Conservation (phyloP, 164 flowering plant genomes). For the Dillenia turbinata region DNA sequence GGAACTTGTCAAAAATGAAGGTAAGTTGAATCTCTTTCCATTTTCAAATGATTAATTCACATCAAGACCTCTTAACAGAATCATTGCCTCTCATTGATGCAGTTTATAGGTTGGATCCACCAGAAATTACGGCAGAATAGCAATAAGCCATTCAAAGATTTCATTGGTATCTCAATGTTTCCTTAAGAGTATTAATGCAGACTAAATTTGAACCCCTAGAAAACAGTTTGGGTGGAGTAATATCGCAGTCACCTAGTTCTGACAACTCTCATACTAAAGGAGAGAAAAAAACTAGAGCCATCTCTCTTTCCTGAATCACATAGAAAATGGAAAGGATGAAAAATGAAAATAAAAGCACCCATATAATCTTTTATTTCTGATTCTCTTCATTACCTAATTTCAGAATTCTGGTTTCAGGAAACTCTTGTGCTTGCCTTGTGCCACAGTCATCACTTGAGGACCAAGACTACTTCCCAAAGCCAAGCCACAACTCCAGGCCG, state of each 20-base stretch:
- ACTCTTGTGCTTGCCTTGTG: conserved; percentile 38
- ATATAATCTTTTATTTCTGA: neutral
- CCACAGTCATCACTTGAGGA: conserved; percentile 67
- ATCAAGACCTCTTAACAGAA: too few species aligned
- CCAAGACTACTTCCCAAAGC: conserved; percentile 37
- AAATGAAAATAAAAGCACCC: too few species aligned
- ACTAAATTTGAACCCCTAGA: too few species aligned
- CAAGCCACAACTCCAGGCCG: conserved; percentile 29
- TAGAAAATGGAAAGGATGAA: too few species aligned
- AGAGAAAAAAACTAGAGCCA: too few species aligned
- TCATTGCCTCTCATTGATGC: conserved; percentile 12
- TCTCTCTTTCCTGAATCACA: too few species aligned
- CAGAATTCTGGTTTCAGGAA: conserved; percentile 23
- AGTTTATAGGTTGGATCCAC: conserved; percentile 95
- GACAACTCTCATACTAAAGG: too few species aligned
- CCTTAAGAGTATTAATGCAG: too few species aligned
- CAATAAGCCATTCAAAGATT: conserved; percentile 44
- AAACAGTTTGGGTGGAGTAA: too few species aligned
- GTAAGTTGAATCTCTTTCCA: conserved; percentile 13
- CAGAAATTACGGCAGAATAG: conserved; percentile 72
- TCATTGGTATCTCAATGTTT: conserved; percentile 28
- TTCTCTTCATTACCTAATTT: neutral
- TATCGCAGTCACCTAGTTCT: too few species aligned
- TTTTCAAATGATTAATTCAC: too few species aligned
- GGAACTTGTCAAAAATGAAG: conserved; percentile 33